A percentile compares a stretch with the other conserved stretches of the same genome.
Conservation (phyloP, 345 rosid species). For the Bretschneidera sinensis region DNA sequence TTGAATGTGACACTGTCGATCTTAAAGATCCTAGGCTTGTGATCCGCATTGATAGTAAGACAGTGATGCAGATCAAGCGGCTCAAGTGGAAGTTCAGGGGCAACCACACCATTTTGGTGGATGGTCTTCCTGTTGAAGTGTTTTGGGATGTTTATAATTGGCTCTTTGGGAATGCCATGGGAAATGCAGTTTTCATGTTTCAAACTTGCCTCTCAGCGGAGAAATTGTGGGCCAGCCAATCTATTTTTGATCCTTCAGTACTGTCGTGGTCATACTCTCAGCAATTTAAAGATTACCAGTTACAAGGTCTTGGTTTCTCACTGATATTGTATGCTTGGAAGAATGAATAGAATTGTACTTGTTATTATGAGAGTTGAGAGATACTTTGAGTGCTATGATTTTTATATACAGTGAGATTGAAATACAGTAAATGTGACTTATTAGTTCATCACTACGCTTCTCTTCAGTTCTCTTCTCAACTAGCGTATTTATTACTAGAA, state of each 20-base stretch:
- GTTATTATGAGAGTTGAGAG: conserved; percentile 12
- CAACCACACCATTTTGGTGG: conserved; percentile 73
- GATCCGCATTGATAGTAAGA: conserved; percentile 73
- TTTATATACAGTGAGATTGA: conserved; percentile 20
- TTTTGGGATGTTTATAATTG: conserved; percentile 94
- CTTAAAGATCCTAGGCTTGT: conserved; percentile 65
- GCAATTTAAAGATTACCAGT: conserved; percentile 42
- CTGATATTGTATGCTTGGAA: conserved; percentile 65
- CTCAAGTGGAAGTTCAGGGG: conserved; percentile 96
- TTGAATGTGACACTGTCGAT: conserved; percentile 72
- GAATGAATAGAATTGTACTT: conserved; percentile 42
- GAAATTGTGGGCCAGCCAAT: conserved; percentile 36
- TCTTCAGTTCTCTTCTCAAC: not conserved
- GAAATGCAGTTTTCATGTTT: conserved; percentile 89
- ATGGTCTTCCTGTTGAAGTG: conserved; percentile 79
- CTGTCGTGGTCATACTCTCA: conserved; percentile 44
- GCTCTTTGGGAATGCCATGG: conserved; percentile 71
- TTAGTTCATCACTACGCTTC: conserved; percentile 11
- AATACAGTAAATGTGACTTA: conserved; percentile 21
- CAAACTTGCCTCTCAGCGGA: conserved; percentile 52
- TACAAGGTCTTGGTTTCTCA: conserved; percentile 69
- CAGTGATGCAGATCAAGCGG: conserved; percentile 70
- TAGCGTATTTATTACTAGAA: not conserved
- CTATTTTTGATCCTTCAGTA: conserved; percentile 40
- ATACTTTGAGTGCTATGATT: conserved; percentile 19